Percentiles rank a stretch among this genome's conserved stretches.
Evolutionary conservation across 1,284 basidiomycete species (phyloP).

Genomic region (Ceratobasidium sp.): DNA sequence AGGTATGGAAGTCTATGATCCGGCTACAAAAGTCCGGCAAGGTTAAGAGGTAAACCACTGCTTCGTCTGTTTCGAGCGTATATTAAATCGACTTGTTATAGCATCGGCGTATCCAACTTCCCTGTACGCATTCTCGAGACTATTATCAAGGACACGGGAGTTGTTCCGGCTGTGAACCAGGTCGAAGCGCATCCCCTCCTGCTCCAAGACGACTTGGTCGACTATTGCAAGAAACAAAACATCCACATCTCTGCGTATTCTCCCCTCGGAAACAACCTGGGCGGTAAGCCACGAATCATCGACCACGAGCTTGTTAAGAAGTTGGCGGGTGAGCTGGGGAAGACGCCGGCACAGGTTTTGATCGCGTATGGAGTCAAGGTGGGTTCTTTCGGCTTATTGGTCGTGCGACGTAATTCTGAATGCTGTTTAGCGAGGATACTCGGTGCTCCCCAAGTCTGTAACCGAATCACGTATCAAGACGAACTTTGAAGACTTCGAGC

Average conservation of each 20-base stretch:
- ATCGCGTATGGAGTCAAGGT: constrained; percentile 72
- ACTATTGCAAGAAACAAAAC: constrained; percentile 76
- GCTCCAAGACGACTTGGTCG: constrained; percentile 77
- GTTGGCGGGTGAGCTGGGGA: constrained; percentile 70
- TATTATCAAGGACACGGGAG: constrained; percentile 80
- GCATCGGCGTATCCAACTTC: constrained; percentile 87
- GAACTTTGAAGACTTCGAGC: constrained; percentile 2
- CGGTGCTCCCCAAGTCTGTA: constrained; percentile 81
- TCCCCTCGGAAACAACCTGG: constrained; percentile 85
- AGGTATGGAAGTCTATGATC: constrained; percentile 25
- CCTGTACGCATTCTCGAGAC: constrained; percentile 74
- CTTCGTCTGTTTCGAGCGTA: neutral
- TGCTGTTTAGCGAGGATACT: constrained; percentile 67
- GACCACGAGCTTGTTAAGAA: constrained; percentile 68
- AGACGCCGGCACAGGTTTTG: constrained; percentile 76
- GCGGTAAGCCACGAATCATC: constrained; percentile 37
- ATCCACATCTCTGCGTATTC: constrained; percentile 89
- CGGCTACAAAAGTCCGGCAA: neutral
- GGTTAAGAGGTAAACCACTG: neutral
- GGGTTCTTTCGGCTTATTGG: neutral
- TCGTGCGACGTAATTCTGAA: neutral
- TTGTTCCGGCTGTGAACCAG: constrained; percentile 85
- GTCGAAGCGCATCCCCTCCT: constrained; percentile 87
- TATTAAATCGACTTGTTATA: constrained; percentile 63
- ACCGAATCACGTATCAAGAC: constrained; percentile 46